Evolutionary conservation across 768 basidiomycete genomes (phyloP).

Genomic region (Austroboletus festivus): DNA sequence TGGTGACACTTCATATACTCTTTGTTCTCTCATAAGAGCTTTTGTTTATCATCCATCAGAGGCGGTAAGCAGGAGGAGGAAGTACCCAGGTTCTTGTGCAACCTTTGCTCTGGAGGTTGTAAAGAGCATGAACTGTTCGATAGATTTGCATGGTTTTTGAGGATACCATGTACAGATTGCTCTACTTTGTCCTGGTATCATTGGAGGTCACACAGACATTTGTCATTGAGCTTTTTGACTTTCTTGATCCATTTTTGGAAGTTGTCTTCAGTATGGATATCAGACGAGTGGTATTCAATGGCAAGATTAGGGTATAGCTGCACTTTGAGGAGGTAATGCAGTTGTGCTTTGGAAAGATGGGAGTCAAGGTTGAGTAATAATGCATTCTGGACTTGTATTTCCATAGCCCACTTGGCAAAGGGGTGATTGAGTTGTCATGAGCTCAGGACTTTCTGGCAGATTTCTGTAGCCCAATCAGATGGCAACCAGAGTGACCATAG

Average conservation of each 20-base stretch:
- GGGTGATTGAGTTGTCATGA: neutral
- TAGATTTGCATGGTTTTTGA: neutral
- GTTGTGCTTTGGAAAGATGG: neutral
- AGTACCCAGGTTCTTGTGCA: too few relatives aligned
- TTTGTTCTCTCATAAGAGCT: conserved; percentile 9
- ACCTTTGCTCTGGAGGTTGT: too few relatives aligned
- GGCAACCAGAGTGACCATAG: neutral
- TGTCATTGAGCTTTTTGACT: neutral
- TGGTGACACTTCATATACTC: conserved; percentile 27
- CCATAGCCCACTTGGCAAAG: conserved; percentile 3
- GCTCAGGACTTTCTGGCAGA: neutral
- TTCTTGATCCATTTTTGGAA: neutral
- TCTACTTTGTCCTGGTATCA: neutral
- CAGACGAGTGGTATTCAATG: neutral
- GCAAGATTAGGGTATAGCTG: neutral
- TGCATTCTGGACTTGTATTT: conserved; percentile 1
- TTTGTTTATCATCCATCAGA: conserved; percentile 5
- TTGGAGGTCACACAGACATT: neutral
- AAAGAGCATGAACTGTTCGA: neutral
- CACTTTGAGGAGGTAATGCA: neutral
- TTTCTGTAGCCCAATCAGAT: conserved; percentile 3
- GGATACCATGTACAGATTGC: neutral
- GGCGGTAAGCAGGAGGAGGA: conserved; percentile 1
- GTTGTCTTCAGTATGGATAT: neutral
- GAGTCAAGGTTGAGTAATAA: neutral